phyloP scores from a whole-genome alignment of 371 early-diverging fungal genomes.

The Coemansia sp. region DNA sequence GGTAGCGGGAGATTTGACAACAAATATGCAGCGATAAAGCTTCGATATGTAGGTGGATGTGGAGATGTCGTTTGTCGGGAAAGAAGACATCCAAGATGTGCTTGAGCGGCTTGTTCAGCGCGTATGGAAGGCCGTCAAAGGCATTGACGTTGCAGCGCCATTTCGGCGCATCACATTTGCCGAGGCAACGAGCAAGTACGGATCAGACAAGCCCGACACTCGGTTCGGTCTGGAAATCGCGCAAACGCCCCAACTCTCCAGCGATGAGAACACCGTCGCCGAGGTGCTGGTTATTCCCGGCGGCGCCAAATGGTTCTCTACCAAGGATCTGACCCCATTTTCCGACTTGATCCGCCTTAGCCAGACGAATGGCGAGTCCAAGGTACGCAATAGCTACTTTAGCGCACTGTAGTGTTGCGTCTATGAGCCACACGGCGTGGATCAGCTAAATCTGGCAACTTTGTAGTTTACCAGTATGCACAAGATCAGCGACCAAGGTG shows the following conservation, averaged over 20 bases:
- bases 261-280: slow-evolving; percentile 21
- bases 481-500: slow-evolving; percentile 22
- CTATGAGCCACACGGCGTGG: no score
- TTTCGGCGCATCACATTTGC: slow-evolving; percentile 79
- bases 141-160: slow-evolving; percentile 53
- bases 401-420: background rate
- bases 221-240: slow-evolving; percentile 68
- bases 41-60: slow-evolving; percentile 68
- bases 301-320: slow-evolving; percentile 23
- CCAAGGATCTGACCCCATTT: slow-evolving; percentile 32
- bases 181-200: slow-evolving; percentile 81
- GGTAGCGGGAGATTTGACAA: background rate
- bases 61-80: slow-evolving; percentile 82
- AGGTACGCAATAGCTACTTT: slow-evolving; percentile 51
- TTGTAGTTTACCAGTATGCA: slow-evolving; percentile 32
- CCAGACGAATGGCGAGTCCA: slow-evolving; percentile 57
- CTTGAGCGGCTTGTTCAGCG: slow-evolving; percentile 73
- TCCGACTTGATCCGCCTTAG: slow-evolving; percentile 60
- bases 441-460: no score
- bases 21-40: background rate
- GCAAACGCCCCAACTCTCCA: slow-evolving; percentile 21
- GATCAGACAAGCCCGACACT: slow-evolving; percentile 90
- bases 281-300: slow-evolving; percentile 40
- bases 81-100: slow-evolving; percentile 67
- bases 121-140: slow-evolving; percentile 67